Evolutionary conservation across 345 rosid genomes (phyloP), one percentile per base, ranked within the genome.

Genomic region (Xanthoceras sorbifolium): DNA sequence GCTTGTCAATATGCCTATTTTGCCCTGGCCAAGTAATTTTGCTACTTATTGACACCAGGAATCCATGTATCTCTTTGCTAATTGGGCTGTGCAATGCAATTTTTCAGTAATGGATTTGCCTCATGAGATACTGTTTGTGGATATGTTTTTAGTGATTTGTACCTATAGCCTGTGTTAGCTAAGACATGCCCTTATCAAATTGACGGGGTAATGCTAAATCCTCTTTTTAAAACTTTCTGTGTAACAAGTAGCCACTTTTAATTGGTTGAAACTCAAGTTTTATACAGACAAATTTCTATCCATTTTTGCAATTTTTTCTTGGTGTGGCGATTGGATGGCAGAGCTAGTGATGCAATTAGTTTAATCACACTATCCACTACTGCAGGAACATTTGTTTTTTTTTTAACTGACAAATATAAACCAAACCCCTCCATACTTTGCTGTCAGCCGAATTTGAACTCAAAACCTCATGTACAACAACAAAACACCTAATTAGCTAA

Each of bases 91-190:
- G 59, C 46, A 60, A 17, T 52, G 7, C 48, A 71, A 28, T 29
- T 71, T 28, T 72, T 23, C 9, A 40, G 8, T 55, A 72, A 31
- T 42, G 40, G 20, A 54, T 40, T 71, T 42, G 36, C 74, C 54
- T 40, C 22, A n/a, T 61, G 60, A 62, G 60, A 26, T 38, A 14
- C 17, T 11, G 0, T 59, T 59, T 36, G 36, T 15, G 66, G 22
- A 59, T 55, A 15, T 26, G 36, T 69, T 38, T 8, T 15, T 52
- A 28, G 8, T 26, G 8, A 2, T 29, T 18, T 20, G 28, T 25
- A n/a, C 10, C 3, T 23, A 57, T 57, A 57, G 14, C 63, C 29
- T 23, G 17, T 57, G 29, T 10, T 44, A 42, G 40, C 40, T 28
- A 31, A 70, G n/a, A 70, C 22, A 31, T 68, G 17, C 26, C 61